phyloP scores from a whole-genome alignment of 2,329 filamentous ascomycete species.

The Cyphellophora attinorum region DNA sequence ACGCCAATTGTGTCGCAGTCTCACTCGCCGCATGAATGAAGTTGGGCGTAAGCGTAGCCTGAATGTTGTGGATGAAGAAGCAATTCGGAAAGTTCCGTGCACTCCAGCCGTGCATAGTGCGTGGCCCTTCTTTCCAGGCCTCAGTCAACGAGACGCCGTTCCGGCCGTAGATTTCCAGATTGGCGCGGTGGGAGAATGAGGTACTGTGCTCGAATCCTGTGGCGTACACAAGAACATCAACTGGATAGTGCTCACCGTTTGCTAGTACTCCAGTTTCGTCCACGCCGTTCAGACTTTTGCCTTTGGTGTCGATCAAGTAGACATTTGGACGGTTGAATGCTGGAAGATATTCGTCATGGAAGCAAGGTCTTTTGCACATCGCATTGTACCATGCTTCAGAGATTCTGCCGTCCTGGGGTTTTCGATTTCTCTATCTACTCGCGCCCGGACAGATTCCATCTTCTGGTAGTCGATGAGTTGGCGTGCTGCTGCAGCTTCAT shows the following conservation, averaged over 20 bases:
- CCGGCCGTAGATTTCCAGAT: conserved; percentile 19
- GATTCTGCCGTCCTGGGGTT: conserved; percentile 40
- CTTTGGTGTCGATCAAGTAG: conserved; percentile 50
- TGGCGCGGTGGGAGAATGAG: conserved; percentile 7
- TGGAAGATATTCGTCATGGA: conserved; percentile 50
- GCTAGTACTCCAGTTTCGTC: conserved; percentile 39
- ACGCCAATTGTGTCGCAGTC: conserved; percentile 9
- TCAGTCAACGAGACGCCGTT: conserved; percentile 16
- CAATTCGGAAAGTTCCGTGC: conserved; percentile 11
- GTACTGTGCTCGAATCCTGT: conserved; percentile 32
- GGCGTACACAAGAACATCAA: conserved; percentile 38
- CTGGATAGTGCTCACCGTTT: conserved; percentile 36
- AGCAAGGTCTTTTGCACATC: conserved; percentile 56
- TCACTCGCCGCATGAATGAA: conserved; percentile 12
- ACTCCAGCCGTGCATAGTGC: conserved; percentile 12
- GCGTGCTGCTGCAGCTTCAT: conserved; percentile 5
- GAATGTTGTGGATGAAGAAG: conserved; percentile 11
- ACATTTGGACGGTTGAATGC: conserved; percentile 52
- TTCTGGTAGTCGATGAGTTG: conserved; percentile 12
- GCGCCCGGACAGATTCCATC: conserved; percentile 26
- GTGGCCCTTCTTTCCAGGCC: conserved; percentile 17
- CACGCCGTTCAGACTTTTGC: conserved; percentile 39
- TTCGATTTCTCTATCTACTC: conserved; percentile 41
- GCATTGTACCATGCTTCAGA: conserved; percentile 52
- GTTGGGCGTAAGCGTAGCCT: conserved; percentile 11